Evolutionary conservation across 148 eudicot species (phyloP).

Genomic region (Nyssa sinensis): DNA sequence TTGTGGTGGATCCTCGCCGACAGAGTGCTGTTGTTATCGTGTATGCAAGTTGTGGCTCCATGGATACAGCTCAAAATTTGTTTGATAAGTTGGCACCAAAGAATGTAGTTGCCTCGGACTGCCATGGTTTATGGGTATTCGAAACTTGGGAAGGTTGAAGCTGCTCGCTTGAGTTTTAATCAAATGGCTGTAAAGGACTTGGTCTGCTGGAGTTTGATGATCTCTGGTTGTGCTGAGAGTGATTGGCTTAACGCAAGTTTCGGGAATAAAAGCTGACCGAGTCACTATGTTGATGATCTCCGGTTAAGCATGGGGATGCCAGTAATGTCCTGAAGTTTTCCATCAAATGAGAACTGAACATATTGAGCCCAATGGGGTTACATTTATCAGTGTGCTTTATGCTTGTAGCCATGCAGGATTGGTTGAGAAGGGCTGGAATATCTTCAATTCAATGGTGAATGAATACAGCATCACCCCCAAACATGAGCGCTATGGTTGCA

Average conservation of each 20-base stretch:
- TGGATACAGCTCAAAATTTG: conserved; percentile 43
- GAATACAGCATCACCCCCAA: conserved; percentile 39
- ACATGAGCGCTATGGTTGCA: conserved; percentile 54
- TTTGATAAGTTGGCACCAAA: conserved; percentile 32
- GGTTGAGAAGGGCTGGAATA: conserved; percentile 39
- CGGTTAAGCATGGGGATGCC: conserved; percentile 48
- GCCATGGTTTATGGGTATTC: conserved; percentile 50
- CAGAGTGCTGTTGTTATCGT: conserved; percentile 44
- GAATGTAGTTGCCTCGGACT: conserved; percentile 43
- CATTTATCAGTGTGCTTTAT: conserved; percentile 52
- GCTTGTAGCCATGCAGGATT: conserved; percentile 66
- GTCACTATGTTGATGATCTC: conserved; percentile 53
- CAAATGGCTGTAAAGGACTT: conserved; percentile 39
- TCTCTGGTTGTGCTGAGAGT: conserved; percentile 50
- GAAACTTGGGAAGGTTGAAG: conserved; percentile 37
- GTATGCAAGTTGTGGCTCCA: conserved; percentile 49
- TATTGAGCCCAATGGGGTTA: conserved; percentile 44
- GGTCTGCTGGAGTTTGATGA: conserved; percentile 62
- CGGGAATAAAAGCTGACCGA: conserved; percentile 43
- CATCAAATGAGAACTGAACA: conserved; percentile 38
- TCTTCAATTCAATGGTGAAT: conserved; percentile 40
- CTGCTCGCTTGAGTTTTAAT: conserved; percentile 41
- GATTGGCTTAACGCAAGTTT: conserved; percentile 36
- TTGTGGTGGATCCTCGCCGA: conserved; percentile 27
- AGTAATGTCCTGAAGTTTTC: conserved; percentile 34